A percentile compares a stretch with the other conserved stretches of the same genome.
phyloP scores from a whole-genome alignment of 1,284 basidiomycete species.

The Boletus sp. region DNA sequence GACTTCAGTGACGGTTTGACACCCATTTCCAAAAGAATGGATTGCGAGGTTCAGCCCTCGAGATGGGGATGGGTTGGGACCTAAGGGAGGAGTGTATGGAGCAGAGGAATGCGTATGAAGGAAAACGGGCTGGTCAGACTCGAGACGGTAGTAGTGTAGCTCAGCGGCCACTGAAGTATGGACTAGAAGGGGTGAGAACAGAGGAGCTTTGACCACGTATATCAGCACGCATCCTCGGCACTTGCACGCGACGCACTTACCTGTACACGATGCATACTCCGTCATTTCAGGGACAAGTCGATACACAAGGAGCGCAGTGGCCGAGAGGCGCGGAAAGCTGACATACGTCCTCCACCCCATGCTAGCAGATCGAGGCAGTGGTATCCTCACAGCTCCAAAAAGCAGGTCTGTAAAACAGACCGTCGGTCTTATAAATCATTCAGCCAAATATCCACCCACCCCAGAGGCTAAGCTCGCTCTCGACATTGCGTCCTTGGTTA shows the following conservation, averaged over 20 bases:
- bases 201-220: conserved; percentile 35
- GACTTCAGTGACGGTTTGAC: conserved; percentile 43
- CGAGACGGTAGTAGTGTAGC: conserved; percentile 64
- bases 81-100: conserved; percentile 50
- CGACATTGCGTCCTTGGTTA: conserved; percentile 30
- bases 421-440: conserved; percentile 1
- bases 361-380: conserved; percentile 26
- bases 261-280: conserved; percentile 23
- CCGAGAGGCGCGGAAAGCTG: conserved; percentile 47
- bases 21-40: conserved; percentile 52
- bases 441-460: conserved; percentile 40
- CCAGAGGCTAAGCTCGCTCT: conserved; percentile 35
- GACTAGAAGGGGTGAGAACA: conserved; percentile 55
- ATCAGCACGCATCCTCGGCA: conserved; percentile 7
- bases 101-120: conserved; percentile 71
- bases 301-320: conserved; percentile 63
- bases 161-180: conserved; percentile 59
- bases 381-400: conserved; percentile 32
- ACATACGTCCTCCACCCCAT: conserved; percentile 35
- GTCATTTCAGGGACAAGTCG: conserved; percentile 36
- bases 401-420: conserved; percentile 36
- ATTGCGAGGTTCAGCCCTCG: conserved; percentile 52
- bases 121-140: conserved; percentile 40
- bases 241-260: conserved; percentile 10
- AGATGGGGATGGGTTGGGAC: conserved; percentile 18